Evolutionary conservation across 768 basidiomycete species (phyloP).

Genomic region (Trametes punicea): DNA sequence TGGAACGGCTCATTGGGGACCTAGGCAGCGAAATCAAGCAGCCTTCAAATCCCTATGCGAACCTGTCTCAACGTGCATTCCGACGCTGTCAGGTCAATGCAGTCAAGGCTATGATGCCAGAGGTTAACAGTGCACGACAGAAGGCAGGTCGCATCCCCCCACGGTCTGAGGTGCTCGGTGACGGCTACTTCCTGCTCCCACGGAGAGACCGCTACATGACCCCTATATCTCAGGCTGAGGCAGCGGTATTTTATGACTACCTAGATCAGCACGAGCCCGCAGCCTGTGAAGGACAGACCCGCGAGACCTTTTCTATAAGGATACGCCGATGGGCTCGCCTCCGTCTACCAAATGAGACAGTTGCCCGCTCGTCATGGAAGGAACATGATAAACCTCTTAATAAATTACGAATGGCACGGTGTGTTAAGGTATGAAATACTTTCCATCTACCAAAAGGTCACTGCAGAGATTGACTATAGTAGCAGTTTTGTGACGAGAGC

Average conservation of each 20-base stretch:
- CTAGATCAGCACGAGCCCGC: neutral
- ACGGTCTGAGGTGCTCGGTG: neutral
- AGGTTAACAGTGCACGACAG: neutral
- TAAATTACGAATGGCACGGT: conserved; percentile 29
- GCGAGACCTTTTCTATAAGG: neutral
- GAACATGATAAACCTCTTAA: conserved; percentile 23
- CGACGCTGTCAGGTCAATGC: conserved; percentile 26
- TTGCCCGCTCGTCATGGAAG: conserved; percentile 33
- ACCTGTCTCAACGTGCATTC: conserved; percentile 24
- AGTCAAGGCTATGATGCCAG: conserved; percentile 7
- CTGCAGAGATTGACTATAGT: neutral
- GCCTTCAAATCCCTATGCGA: conserved; percentile 26
- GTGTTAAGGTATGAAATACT: conserved; percentile 31
- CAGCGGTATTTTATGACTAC: neutral
- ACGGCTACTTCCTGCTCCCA: neutral
- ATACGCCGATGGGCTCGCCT: conserved; percentile 34
- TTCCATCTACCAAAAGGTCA: neutral
- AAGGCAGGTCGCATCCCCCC: too few species aligned
- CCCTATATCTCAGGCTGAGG: neutral
- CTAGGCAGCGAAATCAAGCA: conserved; percentile 27
- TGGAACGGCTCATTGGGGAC: conserved; percentile 28
- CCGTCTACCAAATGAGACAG: conserved; percentile 37
- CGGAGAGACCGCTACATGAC: neutral
- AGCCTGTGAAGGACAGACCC: neutral
- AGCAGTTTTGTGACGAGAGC: neutral